Percentiles rank a stretch among this genome's conserved stretches.
These are phyloP conservation scores for Gentiana straminea DNA, from an alignment of 257 asterid genomes.

Conservation along the genomic window DNA sequence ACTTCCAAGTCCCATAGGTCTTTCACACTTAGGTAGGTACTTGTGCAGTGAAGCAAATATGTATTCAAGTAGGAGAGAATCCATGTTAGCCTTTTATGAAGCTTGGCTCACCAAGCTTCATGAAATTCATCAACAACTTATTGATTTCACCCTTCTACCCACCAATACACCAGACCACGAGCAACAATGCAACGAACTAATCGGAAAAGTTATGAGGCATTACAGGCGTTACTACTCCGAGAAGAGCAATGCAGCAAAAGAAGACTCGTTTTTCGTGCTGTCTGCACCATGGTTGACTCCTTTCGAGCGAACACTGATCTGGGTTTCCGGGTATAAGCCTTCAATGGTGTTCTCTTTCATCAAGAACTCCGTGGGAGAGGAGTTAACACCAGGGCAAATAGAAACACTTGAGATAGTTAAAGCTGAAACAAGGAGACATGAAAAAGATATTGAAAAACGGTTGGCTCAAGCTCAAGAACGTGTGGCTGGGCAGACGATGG, in stretches of 20 bases:
- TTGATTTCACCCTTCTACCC: background rate
- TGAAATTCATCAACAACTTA: conserved; percentile 7
- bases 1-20: too few relatives aligned
- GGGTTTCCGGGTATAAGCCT: conserved; percentile 25
- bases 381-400: conserved; percentile 5
- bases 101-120: conserved; percentile 13
- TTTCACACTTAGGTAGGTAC: too few relatives aligned
- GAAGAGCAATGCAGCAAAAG: conserved; percentile 6
- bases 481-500: conserved; percentile 11
- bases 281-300: conserved; percentile 26
- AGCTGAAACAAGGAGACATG: conserved; percentile 5
- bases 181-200: conserved; percentile 8
- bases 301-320: conserved; percentile 12
- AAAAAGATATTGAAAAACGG: conserved; percentile 10
- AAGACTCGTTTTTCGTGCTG: conserved; percentile 10
- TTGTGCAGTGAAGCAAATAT: too few relatives aligned
- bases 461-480: conserved; percentile 22
- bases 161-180: background rate
- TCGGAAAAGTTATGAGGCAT: conserved; percentile 13
- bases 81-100: conserved; percentile 15
- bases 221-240: conserved; percentile 11
- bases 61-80: background rate
- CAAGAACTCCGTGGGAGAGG: background rate
- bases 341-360: conserved; percentile 10
- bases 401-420: conserved; percentile 4